A percentile compares a stretch with the other conserved stretches of the same genome.
These are phyloP conservation scores for Solanum chilense DNA, from an alignment of 257 asterid genomes.

Conservation along the genomic window DNA sequence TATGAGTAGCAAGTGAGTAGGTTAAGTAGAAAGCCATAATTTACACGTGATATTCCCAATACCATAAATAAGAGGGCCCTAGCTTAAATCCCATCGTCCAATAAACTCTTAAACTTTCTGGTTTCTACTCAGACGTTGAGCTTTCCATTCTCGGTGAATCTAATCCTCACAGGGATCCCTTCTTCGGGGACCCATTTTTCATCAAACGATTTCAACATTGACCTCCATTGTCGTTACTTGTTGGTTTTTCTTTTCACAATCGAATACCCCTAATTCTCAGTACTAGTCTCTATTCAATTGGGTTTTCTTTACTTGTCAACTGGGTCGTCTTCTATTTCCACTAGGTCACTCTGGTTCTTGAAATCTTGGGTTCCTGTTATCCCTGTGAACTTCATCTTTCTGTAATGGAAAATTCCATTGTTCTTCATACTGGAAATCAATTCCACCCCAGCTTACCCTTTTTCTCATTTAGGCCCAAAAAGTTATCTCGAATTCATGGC, in stretches of 20 bases:
- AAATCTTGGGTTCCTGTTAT: constrained; percentile 4
- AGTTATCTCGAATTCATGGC: constrained; percentile 25
- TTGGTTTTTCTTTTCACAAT: background rate
- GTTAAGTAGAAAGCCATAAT: background rate
- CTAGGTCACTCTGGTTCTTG: background rate
- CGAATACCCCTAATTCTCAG: background rate
- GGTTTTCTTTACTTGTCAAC: background rate
- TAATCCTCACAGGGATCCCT: constrained; percentile 10
- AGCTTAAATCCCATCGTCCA: background rate
- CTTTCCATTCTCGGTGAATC: background rate
- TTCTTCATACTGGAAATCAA: constrained; percentile 17
- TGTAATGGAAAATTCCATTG: constrained; percentile 34
- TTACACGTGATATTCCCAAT: background rate
- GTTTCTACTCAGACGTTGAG: background rate
- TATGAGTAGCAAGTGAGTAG: background rate
- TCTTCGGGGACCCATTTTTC: background rate
- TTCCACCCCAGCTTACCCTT: constrained; percentile 32
- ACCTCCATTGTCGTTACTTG: constrained; percentile 3
- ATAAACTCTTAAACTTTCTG: background rate
- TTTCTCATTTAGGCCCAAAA: constrained; percentile 20
- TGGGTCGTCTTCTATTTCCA: constrained; percentile 3
- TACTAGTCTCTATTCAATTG: background rate
- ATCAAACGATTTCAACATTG: constrained; percentile 3
- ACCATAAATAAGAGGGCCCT: background rate
- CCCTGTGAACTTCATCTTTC: constrained; percentile 15